phyloP scores from a whole-genome alignment of 164 flowering plant genomes.

The Saururus chinensis region DNA sequence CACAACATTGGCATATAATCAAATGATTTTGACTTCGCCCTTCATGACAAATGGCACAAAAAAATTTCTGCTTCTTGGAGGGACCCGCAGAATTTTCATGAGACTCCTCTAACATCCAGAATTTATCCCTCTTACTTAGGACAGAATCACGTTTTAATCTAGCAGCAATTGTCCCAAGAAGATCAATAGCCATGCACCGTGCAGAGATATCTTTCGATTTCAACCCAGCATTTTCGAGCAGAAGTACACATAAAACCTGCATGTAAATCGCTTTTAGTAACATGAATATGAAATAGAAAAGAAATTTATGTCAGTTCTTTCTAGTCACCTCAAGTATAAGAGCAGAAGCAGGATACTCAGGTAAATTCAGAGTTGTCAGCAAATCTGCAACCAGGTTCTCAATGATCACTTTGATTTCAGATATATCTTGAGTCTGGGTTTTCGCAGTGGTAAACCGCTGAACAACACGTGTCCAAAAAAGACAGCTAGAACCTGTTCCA shows the following conservation, averaged over 20 bases:
- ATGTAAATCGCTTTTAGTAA: neutral
- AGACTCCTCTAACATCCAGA: conserved; percentile 66
- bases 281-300: neutral
- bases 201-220: conserved; percentile 83
- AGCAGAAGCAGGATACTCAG: conserved; percentile 94
- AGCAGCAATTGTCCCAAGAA: conserved; percentile 89
- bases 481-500: conserved; percentile 69
- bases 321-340: conserved; percentile 68
- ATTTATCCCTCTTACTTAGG: conserved; percentile 41
- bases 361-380: conserved; percentile 71
- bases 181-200: conserved; percentile 84
- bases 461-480: conserved; percentile 90
- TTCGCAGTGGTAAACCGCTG: conserved; percentile 65
- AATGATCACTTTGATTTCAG: conserved; percentile 68
- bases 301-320: neutral
- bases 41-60: conserved; percentile 63
- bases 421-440: conserved; percentile 52
- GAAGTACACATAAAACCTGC: conserved; percentile 95
- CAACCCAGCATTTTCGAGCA: conserved; percentile 92
- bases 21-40: conserved; percentile 36
- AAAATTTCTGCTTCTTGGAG: conserved; percentile 30
- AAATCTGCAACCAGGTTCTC: conserved; percentile 87
- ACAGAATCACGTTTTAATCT: conserved; percentile 85
- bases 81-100: conserved; percentile 20
- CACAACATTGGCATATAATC: conserved; percentile 62